Percentiles rank a stretch among this genome's conserved stretches.
phyloP scores from a whole-genome alignment of 2,329 filamentous ascomycete genomes.

The Scolecobasidium constrictum region DNA sequence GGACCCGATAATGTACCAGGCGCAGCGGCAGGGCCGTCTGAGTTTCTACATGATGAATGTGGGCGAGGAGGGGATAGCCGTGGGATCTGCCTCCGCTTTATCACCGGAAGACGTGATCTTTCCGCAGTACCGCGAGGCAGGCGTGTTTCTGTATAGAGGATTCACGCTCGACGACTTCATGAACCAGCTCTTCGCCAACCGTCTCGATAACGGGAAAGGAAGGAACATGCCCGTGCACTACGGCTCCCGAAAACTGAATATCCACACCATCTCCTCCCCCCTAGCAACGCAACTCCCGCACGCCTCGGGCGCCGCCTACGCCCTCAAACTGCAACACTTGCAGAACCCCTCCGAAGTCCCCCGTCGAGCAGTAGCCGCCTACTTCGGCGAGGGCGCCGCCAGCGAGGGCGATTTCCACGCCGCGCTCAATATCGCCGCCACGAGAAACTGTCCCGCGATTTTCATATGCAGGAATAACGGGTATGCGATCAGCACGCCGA shows the following conservation, averaged over 20 bases:
- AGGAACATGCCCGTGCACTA: constrained; percentile 98
- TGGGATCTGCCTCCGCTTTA: constrained; percentile 78
- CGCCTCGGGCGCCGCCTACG: constrained; percentile 77
- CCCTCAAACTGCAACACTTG: constrained; percentile 67
- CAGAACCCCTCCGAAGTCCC: constrained; percentile 55
- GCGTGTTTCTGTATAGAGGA: constrained; percentile 80
- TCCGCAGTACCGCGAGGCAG: constrained; percentile 88
- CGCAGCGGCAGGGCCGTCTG: constrained; percentile 84
- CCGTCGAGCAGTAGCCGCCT: constrained; percentile 64
- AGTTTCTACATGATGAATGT: constrained; percentile 93
- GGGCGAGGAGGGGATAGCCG: constrained; percentile 86
- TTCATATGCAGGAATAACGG: constrained; percentile 93
- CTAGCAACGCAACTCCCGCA: constrained; percentile 85
- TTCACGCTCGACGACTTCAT: constrained; percentile 86
- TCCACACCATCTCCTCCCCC: constrained; percentile 79
- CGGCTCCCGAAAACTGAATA: constrained; percentile 71
- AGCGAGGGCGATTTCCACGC: constrained; percentile 89
- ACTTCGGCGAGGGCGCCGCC: constrained; percentile 84
- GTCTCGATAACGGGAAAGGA: constrained; percentile 65
- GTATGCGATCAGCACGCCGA: constrained; percentile 83
- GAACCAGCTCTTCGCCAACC: constrained; percentile 87
- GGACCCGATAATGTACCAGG: constrained; percentile 97
- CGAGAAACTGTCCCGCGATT: constrained; percentile 72
- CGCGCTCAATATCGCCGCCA: constrained; percentile 83
- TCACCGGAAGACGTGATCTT: constrained; percentile 82